phyloP scores from a whole-genome alignment of 345 rosid species.

The Hypericum androsaemum region DNA sequence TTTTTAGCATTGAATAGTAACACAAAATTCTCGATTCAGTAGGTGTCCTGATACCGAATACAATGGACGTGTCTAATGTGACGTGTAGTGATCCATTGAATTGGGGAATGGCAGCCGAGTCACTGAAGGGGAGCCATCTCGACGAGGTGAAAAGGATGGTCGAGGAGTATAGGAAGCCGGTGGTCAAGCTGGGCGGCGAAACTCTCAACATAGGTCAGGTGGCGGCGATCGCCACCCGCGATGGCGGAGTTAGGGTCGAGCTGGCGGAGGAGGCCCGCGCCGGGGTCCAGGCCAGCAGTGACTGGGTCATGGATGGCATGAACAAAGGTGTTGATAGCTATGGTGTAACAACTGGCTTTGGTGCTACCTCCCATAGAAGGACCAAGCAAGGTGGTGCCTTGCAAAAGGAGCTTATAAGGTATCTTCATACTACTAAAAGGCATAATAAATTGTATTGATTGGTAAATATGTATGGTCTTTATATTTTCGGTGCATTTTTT shows the following conservation, averaged over 20 bases:
- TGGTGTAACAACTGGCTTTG: conserved; percentile 1
- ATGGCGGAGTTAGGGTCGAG: neutral
- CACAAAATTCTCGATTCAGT: neutral
- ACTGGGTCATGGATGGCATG: conserved; percentile 5
- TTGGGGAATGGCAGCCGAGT: conserved; percentile 7
- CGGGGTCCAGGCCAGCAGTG: conserved; percentile 6
- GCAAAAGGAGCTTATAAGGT: conserved; percentile 1
- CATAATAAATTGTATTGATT: too few relatives aligned
- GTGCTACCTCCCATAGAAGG: conserved; percentile 3
- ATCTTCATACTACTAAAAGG: neutral
- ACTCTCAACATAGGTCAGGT: neutral
- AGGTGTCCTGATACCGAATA: too few relatives aligned
- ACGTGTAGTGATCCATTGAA: neutral
- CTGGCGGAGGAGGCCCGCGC: conserved; percentile 6
- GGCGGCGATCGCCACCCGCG: neutral
- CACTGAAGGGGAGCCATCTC: conserved; percentile 1
- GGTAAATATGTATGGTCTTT: too few relatives aligned
- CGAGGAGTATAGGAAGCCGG: neutral
- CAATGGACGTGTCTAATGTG: too few relatives aligned
- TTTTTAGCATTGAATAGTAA: neutral
- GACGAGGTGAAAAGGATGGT: conserved; percentile 7
- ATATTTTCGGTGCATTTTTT: too few relatives aligned
- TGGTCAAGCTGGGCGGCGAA: neutral
- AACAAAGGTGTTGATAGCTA: neutral
- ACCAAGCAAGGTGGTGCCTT: conserved; percentile 4